Conservation (phyloP, 345 rosid genomes). For the Dovyalis caffra region DNA sequence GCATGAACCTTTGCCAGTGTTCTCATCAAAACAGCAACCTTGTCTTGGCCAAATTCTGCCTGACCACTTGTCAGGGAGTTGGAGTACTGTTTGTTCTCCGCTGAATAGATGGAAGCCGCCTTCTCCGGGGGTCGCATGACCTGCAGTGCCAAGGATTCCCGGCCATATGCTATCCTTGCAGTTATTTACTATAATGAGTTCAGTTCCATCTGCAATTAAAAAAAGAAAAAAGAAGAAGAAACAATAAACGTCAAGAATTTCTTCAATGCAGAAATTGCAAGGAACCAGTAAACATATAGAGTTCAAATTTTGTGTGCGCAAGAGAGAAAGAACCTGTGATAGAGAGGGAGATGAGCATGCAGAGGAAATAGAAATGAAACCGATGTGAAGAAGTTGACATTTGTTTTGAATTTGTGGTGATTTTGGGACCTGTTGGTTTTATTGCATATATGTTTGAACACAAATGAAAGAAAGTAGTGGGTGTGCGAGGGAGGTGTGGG, state of each 20-base stretch:
- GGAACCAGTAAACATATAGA: neutral
- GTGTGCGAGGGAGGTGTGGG: no score
- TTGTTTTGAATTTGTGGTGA: neutral
- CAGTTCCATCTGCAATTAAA: conserved; percentile 21
- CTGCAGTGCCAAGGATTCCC: conserved; percentile 43
- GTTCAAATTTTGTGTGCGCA: no score
- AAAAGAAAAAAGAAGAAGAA: neutral
- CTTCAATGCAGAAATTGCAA: neutral
- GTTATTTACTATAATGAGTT: conserved; percentile 40
- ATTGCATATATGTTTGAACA: neutral
- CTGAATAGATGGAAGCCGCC: conserved; percentile 45
- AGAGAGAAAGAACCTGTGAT: conserved; percentile 13
- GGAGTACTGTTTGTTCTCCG: conserved; percentile 30
- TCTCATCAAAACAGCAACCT: conserved; percentile 44
- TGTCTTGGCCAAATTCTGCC: conserved; percentile 55
- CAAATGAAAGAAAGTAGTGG: neutral
- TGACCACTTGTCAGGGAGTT: conserved; percentile 45
- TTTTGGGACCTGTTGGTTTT: neutral
- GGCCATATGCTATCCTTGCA: conserved; percentile 52
- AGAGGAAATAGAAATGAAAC: neutral
- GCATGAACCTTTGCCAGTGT: conserved; percentile 35
- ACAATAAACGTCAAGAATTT: neutral
- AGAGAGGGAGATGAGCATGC: neutral
- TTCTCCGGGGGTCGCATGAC: conserved; percentile 34
- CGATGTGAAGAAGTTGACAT: conserved; percentile 13